Base-by-base conservation (phyloP, 1,284 basidiomycete species). In the Puccinia triticina region DNA sequence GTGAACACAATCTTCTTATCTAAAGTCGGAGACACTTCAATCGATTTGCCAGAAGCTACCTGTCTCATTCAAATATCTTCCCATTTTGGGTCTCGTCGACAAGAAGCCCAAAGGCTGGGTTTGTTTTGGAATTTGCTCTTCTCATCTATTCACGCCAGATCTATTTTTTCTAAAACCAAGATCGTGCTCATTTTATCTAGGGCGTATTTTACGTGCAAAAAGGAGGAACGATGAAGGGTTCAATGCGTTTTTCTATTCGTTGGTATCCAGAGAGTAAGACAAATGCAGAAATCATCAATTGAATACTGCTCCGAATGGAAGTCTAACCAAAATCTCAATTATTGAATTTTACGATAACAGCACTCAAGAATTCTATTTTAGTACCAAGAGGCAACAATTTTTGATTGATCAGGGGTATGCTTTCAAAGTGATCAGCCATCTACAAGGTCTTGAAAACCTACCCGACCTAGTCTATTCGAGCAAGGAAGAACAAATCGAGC, bases 1-100 rank as follows among this genome's bases (percentile, higher is more conserved):
- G 93, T 99, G 84, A 99, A 98, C 89, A 99, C 97, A 1, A 99
- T 99, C 85, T 99, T 99, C 89, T 89, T 99, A 78, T 98, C 96
- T 53, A 99, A 99, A 89, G 94, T 99, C 85, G 97, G 97, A 85
- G 97, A 99, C 88, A 99, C 97, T 46, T 98, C 96, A 61, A 99
- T 99, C 87, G 97, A 99, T 89, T 89, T 99, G 77, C 97, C 97
- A 37, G 97, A 99, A 89, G 97, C 97, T 73, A 99, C 97, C 10
- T 99, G 97, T 88, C 91, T 99, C 84, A 99, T 99, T 85, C 97
- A 99, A 89, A 98, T 99, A 84, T 98, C 95, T n/a, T 97, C 95
- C 23, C 97, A 99, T 88, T 99, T 99, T 88, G 97, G 97, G 34
- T 98, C 96, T 57, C 93, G 97, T 83, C 90, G 97, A 84, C 97